Evolutionary conservation across 1,139 yeast species (phyloP).

Genomic region (Magnusiomyces tetraspermus): DNA sequence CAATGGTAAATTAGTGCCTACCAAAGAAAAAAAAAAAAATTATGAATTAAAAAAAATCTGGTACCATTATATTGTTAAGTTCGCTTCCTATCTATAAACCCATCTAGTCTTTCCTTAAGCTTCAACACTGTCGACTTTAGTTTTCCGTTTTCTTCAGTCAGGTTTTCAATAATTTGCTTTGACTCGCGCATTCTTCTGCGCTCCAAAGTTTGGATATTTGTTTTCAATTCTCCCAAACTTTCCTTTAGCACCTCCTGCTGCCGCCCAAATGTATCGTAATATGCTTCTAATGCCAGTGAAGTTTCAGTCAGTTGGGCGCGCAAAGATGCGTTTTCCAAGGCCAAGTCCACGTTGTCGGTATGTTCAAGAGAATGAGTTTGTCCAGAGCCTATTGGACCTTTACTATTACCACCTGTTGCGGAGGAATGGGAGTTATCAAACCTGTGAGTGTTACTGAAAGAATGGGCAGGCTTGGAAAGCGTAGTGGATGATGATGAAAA

Average conservation of each 20-base stretch:
- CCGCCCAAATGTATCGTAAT: slow-evolving; percentile 27
- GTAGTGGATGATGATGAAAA: too few relatives aligned
- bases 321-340: slow-evolving; percentile 22
- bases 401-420: too few relatives aligned
- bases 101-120: too few relatives aligned
- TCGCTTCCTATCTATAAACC: too few relatives aligned
- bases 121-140: slow-evolving; percentile 24
- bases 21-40: too few relatives aligned
- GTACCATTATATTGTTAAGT: too few relatives aligned
- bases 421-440: too few relatives aligned
- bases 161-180: slow-evolving; percentile 28
- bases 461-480: too few relatives aligned
- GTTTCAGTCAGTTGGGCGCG: slow-evolving; percentile 21
- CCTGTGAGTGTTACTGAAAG: too few relatives aligned
- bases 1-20: too few relatives aligned
- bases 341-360: slow-evolving; percentile 13
- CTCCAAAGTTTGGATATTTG: slow-evolving; percentile 27
- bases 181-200: slow-evolving; percentile 22
- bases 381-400: too few relatives aligned
- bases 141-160: slow-evolving; percentile 31
- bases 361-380: slow-evolving; percentile 14
- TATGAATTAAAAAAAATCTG: too few relatives aligned
- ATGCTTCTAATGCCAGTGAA: slow-evolving; percentile 24
- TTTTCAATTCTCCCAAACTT: slow-evolving; percentile 25
- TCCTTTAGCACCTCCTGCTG: slow-evolving; percentile 28